Base-by-base conservation (phyloP, 768 basidiomycete species). In the Panaeolus cyanescens region DNA sequence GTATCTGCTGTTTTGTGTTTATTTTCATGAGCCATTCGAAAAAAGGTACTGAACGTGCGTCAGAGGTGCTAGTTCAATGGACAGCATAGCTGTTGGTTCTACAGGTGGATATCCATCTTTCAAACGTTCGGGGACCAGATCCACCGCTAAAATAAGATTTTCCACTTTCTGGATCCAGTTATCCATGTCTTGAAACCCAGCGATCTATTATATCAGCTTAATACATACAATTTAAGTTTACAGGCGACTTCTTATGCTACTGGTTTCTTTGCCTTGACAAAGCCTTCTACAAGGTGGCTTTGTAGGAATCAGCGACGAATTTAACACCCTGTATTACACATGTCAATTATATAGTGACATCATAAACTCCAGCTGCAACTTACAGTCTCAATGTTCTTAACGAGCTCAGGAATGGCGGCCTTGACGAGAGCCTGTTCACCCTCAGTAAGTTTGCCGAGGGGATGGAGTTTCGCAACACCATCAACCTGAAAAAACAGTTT, bases 381-480 rank as follows among this genome's bases (percentile, higher is more conserved):
- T 61, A 89, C 90, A 66, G 84, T 91, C 55, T 84, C 75, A 68
- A 96, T 95, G 78, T 88, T 95, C 57, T 70, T 79, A 55, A 71
- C 68, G 32, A 96, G 83, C 73, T 98, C 96, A 12, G 91, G 89
- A 59, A 98, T 71, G 37, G 92, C 93, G 67, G 89, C 90, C 66
- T 84, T 77, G 72, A 99, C 73, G 59, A 99, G 88, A n/a, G 68
- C 76, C 68, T 86, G 74, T 82, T 99, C 96, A 57, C 78, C 84
- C 1, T 82, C 80, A 2, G 88, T 86, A 68, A 96, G 76, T 54
- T 80, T 79, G 4, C 96, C 96, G 39, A 99, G 82, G n/a, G 89
- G 75, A 67, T 84, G 75, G 71, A 99, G 94, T 78, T 87, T 93
- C 67, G 83, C 82, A 55, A 95, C 89, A 71, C 96, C 97, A 61